Percentiles rank a stretch among this genome's conserved stretches.
Evolutionary conservation across 345 rosid species (phyloP).

Genomic region (Salix caprea): DNA sequence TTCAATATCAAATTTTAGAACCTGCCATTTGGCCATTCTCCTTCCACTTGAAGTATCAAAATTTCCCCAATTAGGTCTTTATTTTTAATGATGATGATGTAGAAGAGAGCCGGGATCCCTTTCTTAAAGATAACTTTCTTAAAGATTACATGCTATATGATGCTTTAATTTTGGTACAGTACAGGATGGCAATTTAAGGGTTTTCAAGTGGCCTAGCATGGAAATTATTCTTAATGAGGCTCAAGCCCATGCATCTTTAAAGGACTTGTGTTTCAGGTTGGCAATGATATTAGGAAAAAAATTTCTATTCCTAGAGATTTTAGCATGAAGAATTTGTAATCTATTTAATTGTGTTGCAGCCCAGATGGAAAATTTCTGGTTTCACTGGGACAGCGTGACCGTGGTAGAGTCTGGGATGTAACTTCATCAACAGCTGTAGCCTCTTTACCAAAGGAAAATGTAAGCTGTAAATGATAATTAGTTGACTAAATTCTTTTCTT

Average conservation of each 20-base stretch:
- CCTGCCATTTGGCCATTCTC: background rate
- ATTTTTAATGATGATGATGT: background rate
- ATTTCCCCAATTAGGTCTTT: background rate
- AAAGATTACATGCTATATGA: constrained; percentile 22
- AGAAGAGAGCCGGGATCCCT: background rate
- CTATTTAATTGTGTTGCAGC: constrained; percentile 40
- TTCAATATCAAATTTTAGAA: background rate
- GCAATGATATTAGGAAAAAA: constrained; percentile 1
- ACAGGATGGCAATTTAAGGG: constrained; percentile 87
- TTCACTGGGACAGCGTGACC: constrained; percentile 62
- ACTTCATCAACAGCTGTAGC: constrained; percentile 49
- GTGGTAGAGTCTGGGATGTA: constrained; percentile 88
- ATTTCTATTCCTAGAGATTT: constrained; percentile 8
- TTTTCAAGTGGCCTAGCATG: constrained; percentile 94
- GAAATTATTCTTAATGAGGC: constrained; percentile 52
- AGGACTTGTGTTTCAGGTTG: constrained; percentile 81
- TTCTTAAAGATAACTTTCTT: constrained; percentile 10
- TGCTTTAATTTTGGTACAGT: constrained; percentile 49
- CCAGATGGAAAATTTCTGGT: constrained; percentile 77
- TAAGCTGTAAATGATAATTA: constrained; percentile 25
- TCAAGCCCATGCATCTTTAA: constrained; percentile 59
- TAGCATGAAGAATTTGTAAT: constrained; percentile 3
- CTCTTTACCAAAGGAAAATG: constrained; percentile 62
- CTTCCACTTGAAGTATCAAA: background rate
- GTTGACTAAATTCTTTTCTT: background rate